Percentiles rank a stretch among this genome's conserved stretches.
Evolutionary conservation across 331 rosid genomes (phyloP).

Genomic region (Dryas integrifolia): DNA sequence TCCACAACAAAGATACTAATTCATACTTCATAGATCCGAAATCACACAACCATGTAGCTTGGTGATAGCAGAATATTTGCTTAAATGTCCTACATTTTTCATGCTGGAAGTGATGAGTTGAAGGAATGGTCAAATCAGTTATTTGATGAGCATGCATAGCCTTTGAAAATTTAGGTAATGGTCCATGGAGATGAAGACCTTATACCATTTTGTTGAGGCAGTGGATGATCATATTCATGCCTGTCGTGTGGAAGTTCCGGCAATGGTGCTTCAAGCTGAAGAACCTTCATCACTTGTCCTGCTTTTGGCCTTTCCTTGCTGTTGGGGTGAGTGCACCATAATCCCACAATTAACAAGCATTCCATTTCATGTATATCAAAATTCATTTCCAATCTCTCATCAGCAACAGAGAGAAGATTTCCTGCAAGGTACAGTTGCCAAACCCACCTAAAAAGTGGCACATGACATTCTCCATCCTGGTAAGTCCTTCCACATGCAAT

Average conservation of each 20-base stretch:
- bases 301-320: slow-evolving; percentile 44
- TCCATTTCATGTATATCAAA: slow-evolving; percentile 36
- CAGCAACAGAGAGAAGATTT: slow-evolving; percentile 31
- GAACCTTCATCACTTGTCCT: slow-evolving; percentile 38
- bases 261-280: slow-evolving; percentile 21
- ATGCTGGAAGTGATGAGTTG: no score
- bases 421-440: slow-evolving; percentile 37
- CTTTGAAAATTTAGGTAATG: no score
- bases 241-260: slow-evolving; percentile 31
- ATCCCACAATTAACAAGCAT: slow-evolving; percentile 38
- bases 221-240: slow-evolving; percentile 5
- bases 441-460: slow-evolving; percentile 32
- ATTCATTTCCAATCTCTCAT: slow-evolving; percentile 21
- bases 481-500: slow-evolving; percentile 45
- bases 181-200: no score
- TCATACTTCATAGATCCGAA: background rate
- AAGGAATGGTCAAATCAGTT: no score
- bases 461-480: slow-evolving; percentile 33
- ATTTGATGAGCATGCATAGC: no score
- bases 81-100: no score
- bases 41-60: background rate
- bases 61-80: no score
- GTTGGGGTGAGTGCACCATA: slow-evolving; percentile 42
- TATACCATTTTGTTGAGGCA: background rate
- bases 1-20: background rate